A percentile compares a stretch with the other conserved stretches of the same genome.
Evolutionary conservation across 1,284 basidiomycete species (phyloP).

Genomic region (Fereydounia khargensis): DNA sequence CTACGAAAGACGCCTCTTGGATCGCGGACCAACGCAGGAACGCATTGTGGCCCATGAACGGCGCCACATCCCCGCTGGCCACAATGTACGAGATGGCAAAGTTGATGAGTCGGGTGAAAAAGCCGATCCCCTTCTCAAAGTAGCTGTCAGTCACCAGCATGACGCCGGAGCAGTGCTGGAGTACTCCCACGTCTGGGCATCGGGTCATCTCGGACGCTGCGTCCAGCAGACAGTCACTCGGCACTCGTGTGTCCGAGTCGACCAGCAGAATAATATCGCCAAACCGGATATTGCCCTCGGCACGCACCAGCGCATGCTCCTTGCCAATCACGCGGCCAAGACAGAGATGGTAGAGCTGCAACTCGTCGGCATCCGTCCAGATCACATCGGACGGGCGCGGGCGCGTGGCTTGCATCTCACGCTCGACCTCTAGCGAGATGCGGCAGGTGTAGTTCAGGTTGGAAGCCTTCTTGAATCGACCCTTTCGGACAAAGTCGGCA

Average conservation of each 20-base stretch:
- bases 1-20: constrained; percentile 74
- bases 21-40: constrained; percentile 80
- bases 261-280: constrained; percentile 44
- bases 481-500: constrained; percentile 72
- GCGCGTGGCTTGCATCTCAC: constrained; percentile 64
- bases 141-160: constrained; percentile 83
- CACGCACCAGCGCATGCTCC: constrained; percentile 56
- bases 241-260: constrained; percentile 81
- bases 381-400: constrained; percentile 5
- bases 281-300: constrained; percentile 37
- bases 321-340: constrained; percentile 59
- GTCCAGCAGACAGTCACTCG: constrained; percentile 79
- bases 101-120: constrained; percentile 62
- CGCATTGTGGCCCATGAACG: constrained; percentile 84
- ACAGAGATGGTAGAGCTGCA: constrained; percentile 19
- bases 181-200: constrained; percentile 74
- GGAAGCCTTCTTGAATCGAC: constrained; percentile 83
- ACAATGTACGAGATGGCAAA: constrained; percentile 60
- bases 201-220: constrained; percentile 77
- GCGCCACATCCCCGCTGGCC: constrained; percentile 59
- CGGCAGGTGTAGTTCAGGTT: constrained; percentile 83
- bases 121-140: constrained; percentile 80
- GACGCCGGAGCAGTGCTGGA: constrained; percentile 76
- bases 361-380: constrained; percentile 34
- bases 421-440: constrained; percentile 72